A percentile compares a stretch with the other conserved stretches of the same genome.
These are phyloP conservation scores for Oligophagozyma castellii DNA, from an alignment of 1,139 yeast species.

Conservation along the genomic window DNA sequence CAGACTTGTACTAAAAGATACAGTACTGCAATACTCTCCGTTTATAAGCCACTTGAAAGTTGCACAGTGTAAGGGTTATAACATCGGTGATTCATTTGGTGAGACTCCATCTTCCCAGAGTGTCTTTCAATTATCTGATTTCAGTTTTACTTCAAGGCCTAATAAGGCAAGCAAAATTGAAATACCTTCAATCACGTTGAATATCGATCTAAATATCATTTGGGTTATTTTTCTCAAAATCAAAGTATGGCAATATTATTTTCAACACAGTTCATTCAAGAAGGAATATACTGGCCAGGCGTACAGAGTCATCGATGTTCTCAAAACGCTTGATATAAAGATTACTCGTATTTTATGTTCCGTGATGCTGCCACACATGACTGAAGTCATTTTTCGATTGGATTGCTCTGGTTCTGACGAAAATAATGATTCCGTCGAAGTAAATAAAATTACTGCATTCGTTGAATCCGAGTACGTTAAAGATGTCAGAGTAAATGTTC, in stretches of 20 bases:
- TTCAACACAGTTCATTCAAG: too few relatives aligned
- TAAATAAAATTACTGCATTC: constrained; percentile 6
- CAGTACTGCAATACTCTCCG: constrained; percentile 4
- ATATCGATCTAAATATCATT: constrained; percentile 17
- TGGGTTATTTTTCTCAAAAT: constrained; percentile 18
- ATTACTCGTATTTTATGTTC: constrained; percentile 13
- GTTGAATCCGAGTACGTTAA: constrained; percentile 20
- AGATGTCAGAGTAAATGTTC: constrained; percentile 1
- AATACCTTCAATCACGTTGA: constrained; percentile 11
- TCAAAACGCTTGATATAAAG: constrained; percentile 5
- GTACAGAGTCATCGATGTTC: constrained; percentile 2
- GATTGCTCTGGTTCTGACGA: too few relatives aligned
- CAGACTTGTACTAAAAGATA: constrained; percentile 11
- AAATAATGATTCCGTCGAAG: constrained; percentile 4
- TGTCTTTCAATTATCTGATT: constrained; percentile 8
- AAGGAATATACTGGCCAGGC: too few relatives aligned
- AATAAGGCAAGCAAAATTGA: constrained; percentile 2
- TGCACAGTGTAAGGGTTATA: constrained; percentile 1
- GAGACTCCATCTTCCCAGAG: constrained; percentile 7
- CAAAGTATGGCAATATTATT: constrained; percentile 5
- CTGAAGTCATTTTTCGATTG: constrained; percentile 13
- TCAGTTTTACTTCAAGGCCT: constrained; percentile 4
- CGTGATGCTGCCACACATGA: constrained; percentile 14
- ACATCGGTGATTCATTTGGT: constrained; percentile 12
- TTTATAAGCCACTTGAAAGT: not conserved